A percentile compares a stretch with the other conserved stretches of the same genome.
These are phyloP conservation scores for Fusarium gaditjirri DNA, from an alignment of 2,329 filamentous ascomycete species.

Conservation along the genomic window DNA sequence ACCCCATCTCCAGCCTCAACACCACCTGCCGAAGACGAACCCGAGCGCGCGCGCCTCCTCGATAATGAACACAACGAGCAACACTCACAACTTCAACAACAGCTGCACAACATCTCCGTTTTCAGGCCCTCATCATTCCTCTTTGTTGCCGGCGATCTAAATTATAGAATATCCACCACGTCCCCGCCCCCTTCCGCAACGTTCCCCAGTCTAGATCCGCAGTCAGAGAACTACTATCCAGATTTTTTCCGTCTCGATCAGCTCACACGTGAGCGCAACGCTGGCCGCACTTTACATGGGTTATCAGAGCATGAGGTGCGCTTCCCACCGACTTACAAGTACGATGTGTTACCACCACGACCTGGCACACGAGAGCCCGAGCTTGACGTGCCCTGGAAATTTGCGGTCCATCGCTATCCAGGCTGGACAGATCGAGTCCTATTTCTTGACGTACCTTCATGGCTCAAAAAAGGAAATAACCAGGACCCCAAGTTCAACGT, in stretches of 20 bases:
- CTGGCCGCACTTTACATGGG: conserved; percentile 79
- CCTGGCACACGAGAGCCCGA: conserved; percentile 46
- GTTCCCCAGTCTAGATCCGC: conserved; percentile 69
- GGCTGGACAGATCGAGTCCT: conserved; percentile 94
- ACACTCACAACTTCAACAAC: conserved; percentile 53
- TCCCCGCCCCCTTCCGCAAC: conserved; percentile 69
- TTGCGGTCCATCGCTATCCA: conserved; percentile 86
- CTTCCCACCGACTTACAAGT: conserved; percentile 97
- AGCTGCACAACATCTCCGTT: conserved; percentile 69
- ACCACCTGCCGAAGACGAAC: conserved; percentile 39
- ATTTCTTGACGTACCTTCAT: conserved; percentile 72
- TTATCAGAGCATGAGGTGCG: conserved; percentile 77
- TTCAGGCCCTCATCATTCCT: conserved; percentile 81
- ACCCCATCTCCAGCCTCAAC: conserved; percentile 38
- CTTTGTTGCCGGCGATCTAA: conserved; percentile 91
- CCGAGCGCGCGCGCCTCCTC: conserved; percentile 49
- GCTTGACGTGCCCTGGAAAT: conserved; percentile 43
- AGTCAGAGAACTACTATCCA: conserved; percentile 70
- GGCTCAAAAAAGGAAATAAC: conserved; percentile 52
- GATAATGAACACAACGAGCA: conserved; percentile 50
- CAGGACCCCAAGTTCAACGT: conserved; percentile 57
- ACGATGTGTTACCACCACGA: conserved; percentile 59
- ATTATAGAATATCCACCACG: conserved; percentile 85
- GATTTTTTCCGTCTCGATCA: conserved; percentile 81
- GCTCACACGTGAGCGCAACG: conserved; percentile 75